Conservation (phyloP, 129 eudicot genomes). For the Heracleum sosnowskyi region DNA sequence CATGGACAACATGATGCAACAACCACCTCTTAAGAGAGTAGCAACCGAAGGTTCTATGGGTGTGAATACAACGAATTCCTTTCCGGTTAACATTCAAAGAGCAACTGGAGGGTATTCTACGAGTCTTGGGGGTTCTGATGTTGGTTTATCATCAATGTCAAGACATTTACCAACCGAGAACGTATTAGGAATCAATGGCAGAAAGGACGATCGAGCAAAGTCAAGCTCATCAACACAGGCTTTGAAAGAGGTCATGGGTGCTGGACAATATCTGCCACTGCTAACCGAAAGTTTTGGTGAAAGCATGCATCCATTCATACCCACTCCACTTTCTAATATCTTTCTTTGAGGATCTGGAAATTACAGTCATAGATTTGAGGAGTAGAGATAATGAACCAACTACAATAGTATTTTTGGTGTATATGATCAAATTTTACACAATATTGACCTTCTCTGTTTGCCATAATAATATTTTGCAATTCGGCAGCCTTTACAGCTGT, state of each 20-base stretch:
- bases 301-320: slow-evolving; percentile 69
- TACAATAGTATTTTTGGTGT: not conserved
- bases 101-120: slow-evolving; percentile 44
- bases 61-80: slow-evolving; percentile 22
- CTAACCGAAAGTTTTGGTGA: slow-evolving; percentile 67
- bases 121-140: slow-evolving; percentile 34
- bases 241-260: slow-evolving; percentile 62
- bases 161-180: slow-evolving; percentile 40
- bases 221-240: slow-evolving; percentile 45
- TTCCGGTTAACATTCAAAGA: slow-evolving; percentile 50
- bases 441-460: not conserved
- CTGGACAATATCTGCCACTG: slow-evolving; percentile 47
- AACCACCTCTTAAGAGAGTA: slow-evolving; percentile 60
- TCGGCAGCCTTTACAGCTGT: not conserved
- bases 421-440: not conserved
- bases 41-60: slow-evolving; percentile 56
- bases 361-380: not conserved
- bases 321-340: slow-evolving; percentile 50
- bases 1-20: slow-evolving; percentile 64
- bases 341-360: slow-evolving; percentile 30
- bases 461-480: not conserved
- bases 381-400: not conserved
- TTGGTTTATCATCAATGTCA: slow-evolving; percentile 25
- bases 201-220: slow-evolving; percentile 40
- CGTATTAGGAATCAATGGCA: slow-evolving; percentile 33